A percentile compares a stretch with the other conserved stretches of the same genome.
phyloP scores from a whole-genome alignment of 306 rosid species.

The Mimosa bimucronata region DNA sequence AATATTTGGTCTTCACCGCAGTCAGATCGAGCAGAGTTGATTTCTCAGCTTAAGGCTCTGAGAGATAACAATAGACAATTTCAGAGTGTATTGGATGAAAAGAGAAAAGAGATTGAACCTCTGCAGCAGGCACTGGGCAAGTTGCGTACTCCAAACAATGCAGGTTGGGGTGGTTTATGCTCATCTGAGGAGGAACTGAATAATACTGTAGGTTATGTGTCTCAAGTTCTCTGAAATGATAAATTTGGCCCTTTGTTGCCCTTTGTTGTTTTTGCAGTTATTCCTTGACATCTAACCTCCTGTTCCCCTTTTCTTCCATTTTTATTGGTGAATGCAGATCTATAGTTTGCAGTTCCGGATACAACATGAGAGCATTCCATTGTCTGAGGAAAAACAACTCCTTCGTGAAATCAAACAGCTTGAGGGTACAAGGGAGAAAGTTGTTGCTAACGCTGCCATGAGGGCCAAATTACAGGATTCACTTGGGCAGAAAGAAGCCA shows the following conservation, averaged over 20 bases:
- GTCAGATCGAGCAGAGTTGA: conserved; percentile 73
- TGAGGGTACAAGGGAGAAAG: conserved; percentile 90
- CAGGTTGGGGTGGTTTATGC: conserved; percentile 72
- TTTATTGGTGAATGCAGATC: conserved; percentile 61
- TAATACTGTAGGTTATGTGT: conserved; percentile 51
- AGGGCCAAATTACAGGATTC: conserved; percentile 86
- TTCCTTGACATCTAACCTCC: not conserved
- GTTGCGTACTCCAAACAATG: conserved; percentile 74
- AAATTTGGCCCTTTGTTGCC: conserved; percentile 28
- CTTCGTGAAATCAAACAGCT: conserved; percentile 92
- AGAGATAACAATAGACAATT: conserved; percentile 70
- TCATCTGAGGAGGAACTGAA: conserved; percentile 96
- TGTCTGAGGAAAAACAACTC: conserved; percentile 86
- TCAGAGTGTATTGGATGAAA: conserved; percentile 70
- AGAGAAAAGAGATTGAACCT: conserved; percentile 84
- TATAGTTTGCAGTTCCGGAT: conserved; percentile 72
- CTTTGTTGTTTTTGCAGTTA: conserved; percentile 23
- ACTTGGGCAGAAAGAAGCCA: conserved; percentile 68
- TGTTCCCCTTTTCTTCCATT: conserved; percentile 23
- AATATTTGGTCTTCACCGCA: conserved; percentile 42
- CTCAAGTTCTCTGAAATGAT: conserved; percentile 29
- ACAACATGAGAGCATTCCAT: conserved; percentile 93
- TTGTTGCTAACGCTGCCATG: conserved; percentile 79
- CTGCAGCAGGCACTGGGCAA: conserved; percentile 87
- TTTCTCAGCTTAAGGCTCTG: conserved; percentile 78